Percentiles rank a stretch among this genome's conserved stretches.
Evolutionary conservation across 2,329 filamentous ascomycete genomes (phyloP).

Genomic region (Apiospora phragmitis): DNA sequence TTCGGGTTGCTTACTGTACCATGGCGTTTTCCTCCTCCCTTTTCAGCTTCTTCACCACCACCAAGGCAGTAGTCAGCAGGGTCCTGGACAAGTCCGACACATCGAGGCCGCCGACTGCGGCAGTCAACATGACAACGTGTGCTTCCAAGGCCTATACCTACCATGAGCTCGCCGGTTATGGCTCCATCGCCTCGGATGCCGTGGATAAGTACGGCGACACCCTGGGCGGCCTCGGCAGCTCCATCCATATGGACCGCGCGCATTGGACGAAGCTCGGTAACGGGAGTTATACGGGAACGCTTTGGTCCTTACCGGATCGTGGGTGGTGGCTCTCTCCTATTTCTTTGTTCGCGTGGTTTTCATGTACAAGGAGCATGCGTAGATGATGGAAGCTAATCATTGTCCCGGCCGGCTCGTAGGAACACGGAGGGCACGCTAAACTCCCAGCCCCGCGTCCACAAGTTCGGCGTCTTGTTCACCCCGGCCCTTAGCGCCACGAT

Average conservation of each 20-base stretch:
- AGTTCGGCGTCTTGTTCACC: slow-evolving; percentile 61
- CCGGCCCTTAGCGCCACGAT: slow-evolving; percentile 52
- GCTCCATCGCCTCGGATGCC: slow-evolving; percentile 56
- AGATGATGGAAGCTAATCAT: too few species aligned
- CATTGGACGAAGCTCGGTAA: slow-evolving; percentile 58
- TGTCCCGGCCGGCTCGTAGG: slow-evolving; percentile 35
- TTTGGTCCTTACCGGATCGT: slow-evolving; percentile 66
- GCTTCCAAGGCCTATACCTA: slow-evolving; percentile 58
- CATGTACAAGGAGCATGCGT: background rate
- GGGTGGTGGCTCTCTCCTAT: slow-evolving; percentile 53
- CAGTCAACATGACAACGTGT: slow-evolving; percentile 42
- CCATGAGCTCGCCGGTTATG: slow-evolving; percentile 66
- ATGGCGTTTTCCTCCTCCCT: background rate
- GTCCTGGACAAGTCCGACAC: background rate
- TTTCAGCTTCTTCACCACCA: too few species aligned
- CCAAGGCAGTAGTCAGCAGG: background rate
- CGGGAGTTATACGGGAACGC: slow-evolving; percentile 57
- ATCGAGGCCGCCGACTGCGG: background rate
- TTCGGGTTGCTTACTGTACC: background rate
- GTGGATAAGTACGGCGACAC: slow-evolving; percentile 71
- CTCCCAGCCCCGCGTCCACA: slow-evolving; percentile 68
- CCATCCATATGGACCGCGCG: slow-evolving; percentile 54
- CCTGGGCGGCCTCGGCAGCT: slow-evolving; percentile 65
- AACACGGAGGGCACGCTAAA: slow-evolving; percentile 72
- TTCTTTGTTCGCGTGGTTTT: too few species aligned